Evolutionary conservation across 2,329 filamentous ascomycete genomes (phyloP).

Genomic region (Fusarium staphyleae): DNA sequence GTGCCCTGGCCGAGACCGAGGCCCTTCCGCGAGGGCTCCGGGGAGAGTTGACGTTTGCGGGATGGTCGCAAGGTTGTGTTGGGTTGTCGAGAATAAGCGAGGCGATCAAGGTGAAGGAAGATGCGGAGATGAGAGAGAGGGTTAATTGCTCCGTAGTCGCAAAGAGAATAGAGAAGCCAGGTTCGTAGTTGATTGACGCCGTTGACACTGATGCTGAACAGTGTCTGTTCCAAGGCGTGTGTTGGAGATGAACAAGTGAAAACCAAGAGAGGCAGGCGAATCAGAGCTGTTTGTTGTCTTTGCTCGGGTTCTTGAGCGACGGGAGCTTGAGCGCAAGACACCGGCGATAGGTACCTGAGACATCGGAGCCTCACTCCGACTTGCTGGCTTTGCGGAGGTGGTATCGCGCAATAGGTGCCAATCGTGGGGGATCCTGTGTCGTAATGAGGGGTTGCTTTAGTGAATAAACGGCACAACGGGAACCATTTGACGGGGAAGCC

Average conservation of each 20-base stretch:
- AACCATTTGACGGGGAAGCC: constrained; percentile 28
- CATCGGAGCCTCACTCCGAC: constrained; percentile 26
- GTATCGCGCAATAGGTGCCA: constrained; percentile 37
- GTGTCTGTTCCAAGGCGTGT: not conserved
- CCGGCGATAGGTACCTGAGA: constrained; percentile 25
- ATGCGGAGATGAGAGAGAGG: not conserved
- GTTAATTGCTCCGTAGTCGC: too few relatives aligned
- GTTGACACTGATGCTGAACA: not conserved
- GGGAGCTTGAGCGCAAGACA: constrained; percentile 10
- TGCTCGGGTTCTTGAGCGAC: too few relatives aligned
- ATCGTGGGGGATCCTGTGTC: constrained; percentile 37
- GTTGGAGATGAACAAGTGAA: not conserved
- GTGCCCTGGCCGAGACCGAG: constrained; percentile 21
- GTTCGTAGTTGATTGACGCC: not conserved
- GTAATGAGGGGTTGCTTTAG: constrained; percentile 34
- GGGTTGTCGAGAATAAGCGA: too few relatives aligned
- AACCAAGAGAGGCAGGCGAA: not conserved
- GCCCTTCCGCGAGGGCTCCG: constrained; percentile 9
- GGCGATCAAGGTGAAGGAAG: not conserved
- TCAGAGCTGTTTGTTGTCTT: constrained; percentile 11
- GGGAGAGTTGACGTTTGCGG: constrained; percentile 1
- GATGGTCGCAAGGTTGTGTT: constrained; percentile 1
- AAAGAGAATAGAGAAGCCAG: not conserved
- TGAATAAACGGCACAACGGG: constrained; percentile 20
- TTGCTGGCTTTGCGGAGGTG: constrained; percentile 21